phyloP scores from a whole-genome alignment of 306 rosid species.

The Urtica urens region DNA sequence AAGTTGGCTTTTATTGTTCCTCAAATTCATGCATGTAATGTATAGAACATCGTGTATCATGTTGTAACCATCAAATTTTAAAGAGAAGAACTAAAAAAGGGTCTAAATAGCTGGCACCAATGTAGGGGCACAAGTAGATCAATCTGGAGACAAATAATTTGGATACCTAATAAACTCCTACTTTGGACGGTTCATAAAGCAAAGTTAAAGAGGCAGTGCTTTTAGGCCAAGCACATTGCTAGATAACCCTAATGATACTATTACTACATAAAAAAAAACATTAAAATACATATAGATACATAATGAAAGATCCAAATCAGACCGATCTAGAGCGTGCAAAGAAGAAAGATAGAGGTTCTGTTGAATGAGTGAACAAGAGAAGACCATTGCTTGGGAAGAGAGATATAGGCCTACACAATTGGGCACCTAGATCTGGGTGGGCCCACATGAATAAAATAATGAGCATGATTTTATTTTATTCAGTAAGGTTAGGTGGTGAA shows the following conservation, averaged over 20 bases:
- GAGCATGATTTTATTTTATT: constrained; percentile 25
- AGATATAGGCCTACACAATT: constrained; percentile 31
- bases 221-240: constrained; percentile 8
- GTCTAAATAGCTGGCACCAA: constrained; percentile 18
- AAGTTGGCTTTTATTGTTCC: too few species aligned
- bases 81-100: constrained; percentile 2
- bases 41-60: constrained; percentile 20
- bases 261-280: background rate
- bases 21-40: background rate
- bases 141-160: constrained; percentile 5
- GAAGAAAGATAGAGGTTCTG: background rate
- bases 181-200: constrained; percentile 12
- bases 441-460: constrained; percentile 34
- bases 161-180: background rate
- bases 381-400: constrained; percentile 20
- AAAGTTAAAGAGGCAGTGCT: constrained; percentile 7
- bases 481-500: constrained; percentile 73
- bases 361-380: constrained; percentile 8
- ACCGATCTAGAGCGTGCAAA: background rate
- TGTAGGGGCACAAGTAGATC: constrained; percentile 17
- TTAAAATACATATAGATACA: background rate
- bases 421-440: constrained; percentile 58
- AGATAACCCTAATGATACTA: background rate
- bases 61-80: constrained; percentile 15
- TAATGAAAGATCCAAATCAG: constrained; percentile 1